These are phyloP conservation scores for Aspergillus sp. DNA, from an alignment of 2,329 filamentous ascomycete genomes.

Conservation along the genomic window DNA sequence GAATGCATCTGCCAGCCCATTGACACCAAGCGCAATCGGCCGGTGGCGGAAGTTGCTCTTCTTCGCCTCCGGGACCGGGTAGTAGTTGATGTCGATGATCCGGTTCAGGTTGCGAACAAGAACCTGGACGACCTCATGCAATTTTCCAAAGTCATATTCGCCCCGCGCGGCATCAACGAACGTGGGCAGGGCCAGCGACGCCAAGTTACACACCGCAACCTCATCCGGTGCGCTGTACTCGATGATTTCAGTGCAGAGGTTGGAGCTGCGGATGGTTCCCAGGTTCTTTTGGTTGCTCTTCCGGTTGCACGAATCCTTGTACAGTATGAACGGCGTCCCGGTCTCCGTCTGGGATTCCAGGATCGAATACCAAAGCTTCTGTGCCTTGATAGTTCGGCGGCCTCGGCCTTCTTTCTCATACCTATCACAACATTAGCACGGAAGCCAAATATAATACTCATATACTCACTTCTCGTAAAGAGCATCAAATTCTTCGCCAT, in stretches of 20 bases:
- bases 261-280: conserved; percentile 95
- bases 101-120: conserved; percentile 94
- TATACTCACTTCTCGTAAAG: conserved; percentile 59
- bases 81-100: conserved; percentile 97
- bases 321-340: conserved; percentile 98
- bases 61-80: conserved; percentile 86
- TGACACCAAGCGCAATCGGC: conserved; percentile 91
- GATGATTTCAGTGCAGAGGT: conserved; percentile 96
- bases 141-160: conserved; percentile 88
- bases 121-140: conserved; percentile 88
- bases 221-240: conserved; percentile 97
- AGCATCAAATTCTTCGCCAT: conserved; percentile 93
- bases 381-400: conserved; percentile 84
- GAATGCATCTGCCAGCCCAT: conserved; percentile 96
- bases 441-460: not conserved
- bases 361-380: conserved; percentile 99
- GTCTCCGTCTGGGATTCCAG: conserved; percentile 98
- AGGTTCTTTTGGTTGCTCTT: conserved; percentile 99
- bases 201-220: conserved; percentile 96
- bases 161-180: conserved; percentile 81
- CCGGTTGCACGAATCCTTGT: conserved; percentile 96
- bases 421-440: conserved; percentile 29
- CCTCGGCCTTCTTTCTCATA: conserved; percentile 85
- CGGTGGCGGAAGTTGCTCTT: conserved; percentile 97
- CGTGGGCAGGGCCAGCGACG: conserved; percentile 82